A percentile compares a stretch with the other conserved stretches of the same genome.
phyloP scores from a whole-genome alignment of 139 green algal genomes.

The Ostreobium quekettii region DNA sequence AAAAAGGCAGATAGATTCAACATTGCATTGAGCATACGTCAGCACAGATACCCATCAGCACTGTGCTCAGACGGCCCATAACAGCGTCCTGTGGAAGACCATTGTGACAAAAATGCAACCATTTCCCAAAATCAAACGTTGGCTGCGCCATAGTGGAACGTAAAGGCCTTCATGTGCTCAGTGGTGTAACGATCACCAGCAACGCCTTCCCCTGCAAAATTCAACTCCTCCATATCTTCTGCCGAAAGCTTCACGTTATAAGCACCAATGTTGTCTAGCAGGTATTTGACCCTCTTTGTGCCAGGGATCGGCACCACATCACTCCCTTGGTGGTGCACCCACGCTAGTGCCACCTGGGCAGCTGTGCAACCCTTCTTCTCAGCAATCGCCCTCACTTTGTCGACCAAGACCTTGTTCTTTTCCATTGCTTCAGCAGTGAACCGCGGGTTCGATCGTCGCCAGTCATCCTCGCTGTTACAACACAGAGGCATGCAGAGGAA shows the following conservation, averaged over 20 bases:
- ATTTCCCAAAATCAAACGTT: too few relatives aligned
- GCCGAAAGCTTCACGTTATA: slow-evolving; percentile 31
- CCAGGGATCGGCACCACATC: slow-evolving; percentile 69
- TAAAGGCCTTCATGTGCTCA: too few relatives aligned
- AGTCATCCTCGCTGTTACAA: too few relatives aligned
- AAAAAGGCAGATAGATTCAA: too few relatives aligned
- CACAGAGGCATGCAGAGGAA: too few relatives aligned
- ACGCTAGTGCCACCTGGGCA: slow-evolving; percentile 66
- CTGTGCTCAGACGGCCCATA: too few relatives aligned
- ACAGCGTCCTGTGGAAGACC: too few relatives aligned
- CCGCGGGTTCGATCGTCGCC: slow-evolving; percentile 18
- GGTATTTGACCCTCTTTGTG: slow-evolving; percentile 28
- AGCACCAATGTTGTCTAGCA: slow-evolving; percentile 45
- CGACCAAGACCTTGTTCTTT: slow-evolving; percentile 57
- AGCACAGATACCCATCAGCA: too few relatives aligned
- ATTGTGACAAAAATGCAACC: too few relatives aligned
- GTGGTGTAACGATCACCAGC: too few relatives aligned
- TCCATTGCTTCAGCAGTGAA: slow-evolving; percentile 30
- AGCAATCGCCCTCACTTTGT: slow-evolving; percentile 42
- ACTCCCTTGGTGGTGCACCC: slow-evolving; percentile 51
- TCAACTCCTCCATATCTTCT: slow-evolving; percentile 34
- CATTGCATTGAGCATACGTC: too few relatives aligned
- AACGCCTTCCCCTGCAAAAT: neutral
- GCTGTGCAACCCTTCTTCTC: slow-evolving; percentile 45
- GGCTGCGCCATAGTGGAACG: too few relatives aligned